These are phyloP conservation scores for Raphidocelis subcapitata DNA, from an alignment of 139 green algal genomes.

Conservation along the genomic window DNA sequence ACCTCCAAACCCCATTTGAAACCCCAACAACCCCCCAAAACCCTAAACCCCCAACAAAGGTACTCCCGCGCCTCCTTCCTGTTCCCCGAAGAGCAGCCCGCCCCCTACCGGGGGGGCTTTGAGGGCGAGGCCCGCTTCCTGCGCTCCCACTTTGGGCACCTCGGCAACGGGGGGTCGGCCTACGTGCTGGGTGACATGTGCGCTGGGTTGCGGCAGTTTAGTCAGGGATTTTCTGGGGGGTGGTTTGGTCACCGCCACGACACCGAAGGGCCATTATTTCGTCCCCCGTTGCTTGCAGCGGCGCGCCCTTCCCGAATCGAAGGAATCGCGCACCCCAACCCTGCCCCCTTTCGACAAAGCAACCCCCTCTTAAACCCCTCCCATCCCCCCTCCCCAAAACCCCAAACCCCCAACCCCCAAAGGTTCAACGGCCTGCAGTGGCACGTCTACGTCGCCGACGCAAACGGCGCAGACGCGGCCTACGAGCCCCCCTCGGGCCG, in stretches of 20 bases:
- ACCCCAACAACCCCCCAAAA: too few species aligned
- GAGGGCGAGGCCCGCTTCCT: constrained; percentile 76
- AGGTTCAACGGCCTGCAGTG: constrained; percentile 88
- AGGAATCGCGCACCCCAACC: too few species aligned
- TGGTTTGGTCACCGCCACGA: background rate
- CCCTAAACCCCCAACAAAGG: too few species aligned
- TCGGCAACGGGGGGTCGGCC: constrained; percentile 63
- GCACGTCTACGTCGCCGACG: constrained; percentile 89
- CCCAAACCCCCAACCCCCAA: background rate
- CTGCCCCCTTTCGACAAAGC: too few species aligned
- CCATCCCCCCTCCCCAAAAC: too few species aligned
- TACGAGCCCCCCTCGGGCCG: background rate
- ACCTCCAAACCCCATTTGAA: too few species aligned
- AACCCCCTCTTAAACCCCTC: too few species aligned
- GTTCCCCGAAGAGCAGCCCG: constrained; percentile 86
- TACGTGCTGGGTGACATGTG: constrained; percentile 87
- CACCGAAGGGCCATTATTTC: too few species aligned
- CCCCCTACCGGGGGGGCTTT: constrained; percentile 57
- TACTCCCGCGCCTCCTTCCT: constrained; percentile 93
- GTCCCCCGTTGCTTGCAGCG: too few species aligned
- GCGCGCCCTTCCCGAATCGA: too few species aligned
- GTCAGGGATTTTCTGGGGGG: background rate
- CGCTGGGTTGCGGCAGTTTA: too few species aligned
- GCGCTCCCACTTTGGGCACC: constrained; percentile 65
- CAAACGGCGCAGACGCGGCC: constrained; percentile 21